phyloP scores from a whole-genome alignment of 176 grass and related monocot species.

The Triticum turgidum region DNA sequence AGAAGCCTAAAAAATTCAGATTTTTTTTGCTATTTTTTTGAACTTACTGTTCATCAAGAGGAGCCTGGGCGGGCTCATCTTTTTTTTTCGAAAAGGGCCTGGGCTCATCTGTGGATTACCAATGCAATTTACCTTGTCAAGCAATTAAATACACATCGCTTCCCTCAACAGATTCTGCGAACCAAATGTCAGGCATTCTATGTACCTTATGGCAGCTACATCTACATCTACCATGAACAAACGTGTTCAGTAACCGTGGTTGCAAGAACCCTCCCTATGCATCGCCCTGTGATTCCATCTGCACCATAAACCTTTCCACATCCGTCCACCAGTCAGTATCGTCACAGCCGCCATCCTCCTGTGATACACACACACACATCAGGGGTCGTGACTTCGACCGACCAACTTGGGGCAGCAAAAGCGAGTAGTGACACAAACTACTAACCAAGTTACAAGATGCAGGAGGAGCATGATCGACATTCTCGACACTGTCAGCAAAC shows the following conservation, averaged over 20 bases:
- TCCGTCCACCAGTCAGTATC: conserved; percentile 68
- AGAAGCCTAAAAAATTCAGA: too few relatives aligned
- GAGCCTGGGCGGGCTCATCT: too few relatives aligned
- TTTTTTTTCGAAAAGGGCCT: too few relatives aligned
- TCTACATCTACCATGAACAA: background rate
- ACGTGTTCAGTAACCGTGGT: background rate
- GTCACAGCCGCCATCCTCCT: conserved; percentile 42
- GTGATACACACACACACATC: conserved; percentile 1
- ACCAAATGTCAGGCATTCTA: background rate
- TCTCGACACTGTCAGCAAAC: conserved; percentile 71
- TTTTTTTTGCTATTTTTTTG: too few relatives aligned
- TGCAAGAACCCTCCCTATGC: conserved; percentile 5
- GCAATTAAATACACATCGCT: background rate
- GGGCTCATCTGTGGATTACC: too few relatives aligned
- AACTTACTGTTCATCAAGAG: too few relatives aligned
- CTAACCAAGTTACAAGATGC: conserved; percentile 41
- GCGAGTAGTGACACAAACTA: conserved; percentile 12
- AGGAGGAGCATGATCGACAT: conserved; percentile 28
- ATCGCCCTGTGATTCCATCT: conserved; percentile 32
- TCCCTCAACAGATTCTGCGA: background rate
- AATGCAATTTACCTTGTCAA: background rate
- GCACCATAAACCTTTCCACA: conserved; percentile 52
- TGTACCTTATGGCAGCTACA: background rate
- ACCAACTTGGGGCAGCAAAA: background rate
- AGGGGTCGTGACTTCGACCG: background rate